Percentiles rank a stretch among this genome's conserved stretches.
These are phyloP conservation scores for Auriscalpium orientale DNA, from an alignment of 768 basidiomycete genomes.

Conservation along the genomic window DNA sequence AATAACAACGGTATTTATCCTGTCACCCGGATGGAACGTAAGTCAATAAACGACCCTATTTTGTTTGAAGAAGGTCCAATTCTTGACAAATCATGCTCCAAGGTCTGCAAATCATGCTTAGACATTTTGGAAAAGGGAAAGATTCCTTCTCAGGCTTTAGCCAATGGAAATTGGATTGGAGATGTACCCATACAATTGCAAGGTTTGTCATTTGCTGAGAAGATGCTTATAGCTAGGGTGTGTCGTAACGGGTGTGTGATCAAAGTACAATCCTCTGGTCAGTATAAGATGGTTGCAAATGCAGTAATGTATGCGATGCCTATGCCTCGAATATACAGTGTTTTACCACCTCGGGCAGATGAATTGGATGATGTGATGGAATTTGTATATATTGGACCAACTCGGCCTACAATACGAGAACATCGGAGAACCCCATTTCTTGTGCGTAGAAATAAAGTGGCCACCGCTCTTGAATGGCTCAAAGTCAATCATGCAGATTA, in stretches of 20 bases:
- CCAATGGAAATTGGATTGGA: slow-evolving; percentile 32
- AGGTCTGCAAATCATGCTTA: not conserved
- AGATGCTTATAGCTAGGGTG: slow-evolving; percentile 21
- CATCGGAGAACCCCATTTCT: slow-evolving; percentile 16
- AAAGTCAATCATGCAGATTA: slow-evolving; percentile 15
- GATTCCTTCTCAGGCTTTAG: slow-evolving; percentile 22
- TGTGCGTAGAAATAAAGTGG: slow-evolving; percentile 17
- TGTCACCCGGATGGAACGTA: not conserved
- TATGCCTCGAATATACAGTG: slow-evolving; percentile 4
- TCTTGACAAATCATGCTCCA: not conserved
- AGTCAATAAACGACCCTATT: not conserved
- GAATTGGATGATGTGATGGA: slow-evolving; percentile 19
- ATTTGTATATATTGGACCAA: slow-evolving; percentile 25
- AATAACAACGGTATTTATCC: not conserved
- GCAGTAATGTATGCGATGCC: slow-evolving; percentile 12
- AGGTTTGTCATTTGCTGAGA: slow-evolving; percentile 24
- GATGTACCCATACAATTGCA: slow-evolving; percentile 23
- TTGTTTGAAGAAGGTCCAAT: not conserved
- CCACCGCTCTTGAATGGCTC: slow-evolving; percentile 14
- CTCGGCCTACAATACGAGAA: slow-evolving; percentile 21
- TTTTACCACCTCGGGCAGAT: slow-evolving; percentile 7
- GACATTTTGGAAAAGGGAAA: slow-evolving; percentile 1
- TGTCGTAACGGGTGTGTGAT: slow-evolving; percentile 27
- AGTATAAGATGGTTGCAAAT: slow-evolving; percentile 13
- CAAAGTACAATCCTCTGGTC: slow-evolving; percentile 21